Conservation (phyloP, 805 yeast genomes). For the Scheffersomyces lignosus region DNA sequence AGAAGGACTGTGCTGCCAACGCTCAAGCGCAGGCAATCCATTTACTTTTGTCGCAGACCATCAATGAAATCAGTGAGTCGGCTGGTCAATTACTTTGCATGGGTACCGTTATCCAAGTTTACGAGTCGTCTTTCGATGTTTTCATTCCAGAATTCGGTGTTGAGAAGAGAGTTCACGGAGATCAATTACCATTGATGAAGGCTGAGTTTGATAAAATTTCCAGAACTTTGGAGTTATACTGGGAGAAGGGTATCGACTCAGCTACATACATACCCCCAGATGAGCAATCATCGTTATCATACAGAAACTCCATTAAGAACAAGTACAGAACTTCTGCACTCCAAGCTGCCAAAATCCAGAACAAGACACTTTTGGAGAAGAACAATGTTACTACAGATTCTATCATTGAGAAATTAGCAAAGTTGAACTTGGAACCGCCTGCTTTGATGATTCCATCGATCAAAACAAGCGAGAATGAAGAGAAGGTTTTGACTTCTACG, state of each 20-base stretch:
- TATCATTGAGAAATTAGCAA: constrained; percentile 48
- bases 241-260: constrained; percentile 92
- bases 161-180: constrained; percentile 96
- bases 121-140: constrained; percentile 94
- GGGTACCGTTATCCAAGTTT: constrained; percentile 89
- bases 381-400: constrained; percentile 36
- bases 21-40: constrained; percentile 97
- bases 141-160: constrained; percentile 90
- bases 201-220: constrained; percentile 83
- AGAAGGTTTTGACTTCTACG: constrained; percentile 1
- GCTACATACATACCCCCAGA: constrained; percentile 92
- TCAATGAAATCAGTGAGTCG: constrained; percentile 66
- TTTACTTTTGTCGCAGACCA: constrained; percentile 76
- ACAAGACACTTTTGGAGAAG: constrained; percentile 30
- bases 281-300: constrained; percentile 74
- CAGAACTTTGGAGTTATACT: constrained; percentile 74
- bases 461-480: constrained; percentile 1
- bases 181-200: constrained; percentile 86
- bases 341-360: constrained; percentile 67
- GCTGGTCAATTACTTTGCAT: constrained; percentile 82
- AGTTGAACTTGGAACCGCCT: constrained; percentile 54
- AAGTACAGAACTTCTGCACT: constrained; percentile 70
- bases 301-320: constrained; percentile 75
- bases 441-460: constrained; percentile 24
- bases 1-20: constrained; percentile 87